A percentile compares a stretch with the other conserved stretches of the same genome.
Evolutionary conservation across 2,329 filamentous ascomycete species (phyloP).

Genomic region (Hortaea sp.): DNA sequence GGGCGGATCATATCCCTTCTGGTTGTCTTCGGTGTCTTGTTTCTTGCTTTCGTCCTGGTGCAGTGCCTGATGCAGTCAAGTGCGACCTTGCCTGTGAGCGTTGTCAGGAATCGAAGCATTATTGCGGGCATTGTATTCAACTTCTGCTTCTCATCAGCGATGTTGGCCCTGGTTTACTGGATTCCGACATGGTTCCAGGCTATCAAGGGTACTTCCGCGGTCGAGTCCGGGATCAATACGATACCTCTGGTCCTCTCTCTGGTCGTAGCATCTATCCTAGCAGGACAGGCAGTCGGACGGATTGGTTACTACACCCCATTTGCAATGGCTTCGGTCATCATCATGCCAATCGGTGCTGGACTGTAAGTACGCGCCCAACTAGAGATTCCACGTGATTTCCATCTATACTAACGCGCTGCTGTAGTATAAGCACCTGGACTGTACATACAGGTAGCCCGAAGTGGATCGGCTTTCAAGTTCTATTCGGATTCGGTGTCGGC

Average conservation of each 20-base stretch:
- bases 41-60: conserved; percentile 34
- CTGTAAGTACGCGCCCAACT: conserved; percentile 11
- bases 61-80: conserved; percentile 34
- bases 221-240: conserved; percentile 38
- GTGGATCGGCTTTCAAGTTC: conserved; percentile 38
- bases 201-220: conserved; percentile 36
- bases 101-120: conserved; percentile 36
- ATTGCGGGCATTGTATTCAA: conserved; percentile 28
- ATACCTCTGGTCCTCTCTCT: conserved; percentile 35
- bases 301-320: conserved; percentile 40
- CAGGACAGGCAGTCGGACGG: conserved; percentile 27
- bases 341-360: conserved; percentile 35
- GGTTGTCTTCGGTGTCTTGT: conserved; percentile 31
- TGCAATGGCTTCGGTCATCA: conserved; percentile 27
- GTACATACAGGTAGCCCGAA: neutral
- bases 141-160: conserved; percentile 27
- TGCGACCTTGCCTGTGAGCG: conserved; percentile 34
- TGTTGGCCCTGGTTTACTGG: conserved; percentile 34
- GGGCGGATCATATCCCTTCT: conserved; percentile 36
- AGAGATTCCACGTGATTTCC: too few species aligned
- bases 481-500: conserved; percentile 37
- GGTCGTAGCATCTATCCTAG: conserved; percentile 31
- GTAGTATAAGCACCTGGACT: neutral
- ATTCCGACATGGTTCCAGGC: conserved; percentile 39
- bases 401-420: too few species aligned